A percentile compares a stretch with the other conserved stretches of the same genome.
phyloP scores from a whole-genome alignment of 306 rosid species.

The Boehmeria nivea region DNA sequence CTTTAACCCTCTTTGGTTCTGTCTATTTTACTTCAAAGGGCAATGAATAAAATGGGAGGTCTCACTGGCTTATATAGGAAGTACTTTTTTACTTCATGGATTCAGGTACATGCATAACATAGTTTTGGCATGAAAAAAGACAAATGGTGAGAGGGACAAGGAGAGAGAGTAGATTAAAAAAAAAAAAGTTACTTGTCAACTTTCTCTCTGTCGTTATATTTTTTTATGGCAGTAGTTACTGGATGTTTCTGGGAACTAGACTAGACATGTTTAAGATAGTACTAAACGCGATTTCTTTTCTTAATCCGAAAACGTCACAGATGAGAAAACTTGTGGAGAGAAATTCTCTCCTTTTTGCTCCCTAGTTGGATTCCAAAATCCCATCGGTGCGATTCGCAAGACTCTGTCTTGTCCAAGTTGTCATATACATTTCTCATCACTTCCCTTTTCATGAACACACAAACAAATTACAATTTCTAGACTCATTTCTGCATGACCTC shows the following conservation, averaged over 20 bases:
- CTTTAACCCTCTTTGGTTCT: slow-evolving; percentile 7
- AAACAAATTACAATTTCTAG: neutral
- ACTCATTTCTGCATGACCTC: neutral
- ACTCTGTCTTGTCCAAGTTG: slow-evolving; percentile 3
- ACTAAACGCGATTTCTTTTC: neutral
- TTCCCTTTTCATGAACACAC: neutral
- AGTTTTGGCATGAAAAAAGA: neutral
- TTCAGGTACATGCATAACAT: slow-evolving; percentile 1
- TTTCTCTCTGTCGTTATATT: neutral
- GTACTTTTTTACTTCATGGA: neutral
- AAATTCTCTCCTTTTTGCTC: neutral
- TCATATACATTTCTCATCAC: neutral
- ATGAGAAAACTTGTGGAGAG: neutral
- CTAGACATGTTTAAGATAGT: neutral
- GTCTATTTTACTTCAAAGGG: neutral
- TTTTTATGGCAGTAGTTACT: neutral
- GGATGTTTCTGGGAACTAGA: neutral
- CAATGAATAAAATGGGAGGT: neutral
- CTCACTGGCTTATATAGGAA: slow-evolving; percentile 3
- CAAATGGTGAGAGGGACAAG: neutral
- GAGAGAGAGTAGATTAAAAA: neutral
- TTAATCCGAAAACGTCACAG: neutral
- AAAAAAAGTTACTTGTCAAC: slow-evolving; percentile 1
- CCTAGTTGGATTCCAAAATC: slow-evolving; percentile 10
- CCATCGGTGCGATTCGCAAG: neutral